Base-by-base conservation (phyloP, 2,329 filamentous ascomycete genomes). In the Arachnomyces sp. region DNA sequence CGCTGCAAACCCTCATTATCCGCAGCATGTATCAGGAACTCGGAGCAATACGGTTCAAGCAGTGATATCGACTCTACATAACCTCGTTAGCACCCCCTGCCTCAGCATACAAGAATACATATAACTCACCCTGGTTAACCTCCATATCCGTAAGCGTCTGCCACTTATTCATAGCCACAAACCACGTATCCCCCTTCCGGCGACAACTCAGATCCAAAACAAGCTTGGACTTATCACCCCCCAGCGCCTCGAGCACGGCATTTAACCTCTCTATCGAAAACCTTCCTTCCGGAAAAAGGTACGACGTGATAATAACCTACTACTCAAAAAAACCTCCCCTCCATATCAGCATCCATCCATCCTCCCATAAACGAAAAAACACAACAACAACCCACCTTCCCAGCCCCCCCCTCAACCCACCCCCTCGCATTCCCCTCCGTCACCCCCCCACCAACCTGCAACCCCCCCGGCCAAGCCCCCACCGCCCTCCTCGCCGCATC, bases 81-180 rank as follows among this genome's bases (percentile, higher is more conserved):
- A 35, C n/a, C 11, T 37, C 12, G 11, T 36, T 16, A 33, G 18
- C 25, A n/a, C n/a, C n/a, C n/a, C n/a, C n/a, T n/a, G n/a, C n/a
- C n/a, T n/a, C n/a, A n/a, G n/a, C n/a, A n/a, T n/a, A n/a, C n/a
- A n/a, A n/a, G n/a, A n/a, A n/a, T n/a, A n/a, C n/a, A n/a, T n/a
- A n/a, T n/a, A n/a, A n/a, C 64, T 42, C 66, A 89, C 90, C 84
- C 72, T 84, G 72, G 48, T 82, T 90, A 49, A 98, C 79, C 59
- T 95, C 87, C 80, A 94, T 94, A 55, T 95, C 86, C 1, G 92
- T 96, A 41, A 96, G 82, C 1, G 87, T 94, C 71, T 96, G 92
- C 92, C 92, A 98, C 63, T 94, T 94, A 64, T 98, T 86, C 82
- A 94, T 98, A 40, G 92, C 90, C n/a, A 98, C 92, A 55, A 84